These are phyloP conservation scores for Stemphylium vesicarium DNA, from an alignment of 2,329 filamentous ascomycete species.

Conservation along the genomic window DNA sequence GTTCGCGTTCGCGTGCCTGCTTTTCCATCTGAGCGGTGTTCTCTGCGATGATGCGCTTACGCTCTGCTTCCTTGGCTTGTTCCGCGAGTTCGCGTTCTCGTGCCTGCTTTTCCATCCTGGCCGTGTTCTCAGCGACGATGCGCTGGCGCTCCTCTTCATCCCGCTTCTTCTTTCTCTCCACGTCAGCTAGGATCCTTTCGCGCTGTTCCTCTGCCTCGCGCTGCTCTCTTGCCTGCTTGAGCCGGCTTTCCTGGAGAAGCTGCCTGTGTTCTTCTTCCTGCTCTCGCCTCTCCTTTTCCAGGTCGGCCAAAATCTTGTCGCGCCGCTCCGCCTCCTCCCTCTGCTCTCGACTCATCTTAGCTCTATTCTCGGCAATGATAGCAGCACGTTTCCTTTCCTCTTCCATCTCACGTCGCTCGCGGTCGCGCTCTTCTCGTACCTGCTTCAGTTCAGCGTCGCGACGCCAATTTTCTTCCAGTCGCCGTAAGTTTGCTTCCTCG, in stretches of 20 bases:
- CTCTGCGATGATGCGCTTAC: conserved; percentile 39
- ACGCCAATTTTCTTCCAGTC: conserved; percentile 39
- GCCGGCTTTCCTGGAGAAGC: conserved; percentile 41
- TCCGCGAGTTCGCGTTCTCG: conserved; percentile 33
- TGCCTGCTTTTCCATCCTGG: conserved; percentile 38
- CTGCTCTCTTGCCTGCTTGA: conserved; percentile 37
- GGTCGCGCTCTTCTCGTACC: conserved; percentile 40
- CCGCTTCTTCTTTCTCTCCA: conserved; percentile 48
- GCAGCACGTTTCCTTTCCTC: conserved; percentile 50
- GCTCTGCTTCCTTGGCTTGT: conserved; percentile 37
- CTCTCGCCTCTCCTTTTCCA: conserved; percentile 34
- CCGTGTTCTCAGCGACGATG: conserved; percentile 43
- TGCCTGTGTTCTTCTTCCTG: conserved; percentile 35
- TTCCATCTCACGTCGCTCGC: conserved; percentile 48
- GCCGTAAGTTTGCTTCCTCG: conserved; percentile 35
- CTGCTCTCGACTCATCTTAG: conserved; percentile 39
- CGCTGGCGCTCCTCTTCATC: conserved; percentile 36
- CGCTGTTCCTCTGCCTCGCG: conserved; percentile 33
- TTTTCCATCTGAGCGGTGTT: conserved; percentile 40
- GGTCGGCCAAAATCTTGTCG: conserved; percentile 34
- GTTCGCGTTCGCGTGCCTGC: conserved; percentile 33
- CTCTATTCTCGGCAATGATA: conserved; percentile 48
- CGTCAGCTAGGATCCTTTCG: conserved; percentile 41
- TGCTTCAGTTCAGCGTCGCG: conserved; percentile 42
- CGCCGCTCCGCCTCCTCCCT: conserved; percentile 33